Evolutionary conservation across 1,139 yeast species (phyloP), one percentile per base, ranked within the genome.

Genomic region (Meyerozyma guilliermondii): DNA sequence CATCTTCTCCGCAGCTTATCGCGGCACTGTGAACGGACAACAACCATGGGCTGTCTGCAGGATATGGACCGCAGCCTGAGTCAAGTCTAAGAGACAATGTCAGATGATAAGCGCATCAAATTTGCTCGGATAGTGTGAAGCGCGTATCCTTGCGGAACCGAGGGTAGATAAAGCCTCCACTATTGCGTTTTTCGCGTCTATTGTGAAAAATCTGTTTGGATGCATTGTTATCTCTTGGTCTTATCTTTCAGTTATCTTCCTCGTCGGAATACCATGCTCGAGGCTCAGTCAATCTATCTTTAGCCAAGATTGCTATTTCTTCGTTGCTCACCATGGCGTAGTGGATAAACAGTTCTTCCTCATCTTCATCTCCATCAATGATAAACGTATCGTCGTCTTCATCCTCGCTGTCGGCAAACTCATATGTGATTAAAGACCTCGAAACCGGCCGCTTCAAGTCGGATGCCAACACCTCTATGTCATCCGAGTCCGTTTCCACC

Each of bases 351-450:
- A 33, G 36, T 7, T 42, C 49, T n/a, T 44, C 49, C 54, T 50
- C 54, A 35, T 49, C 58, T 9, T 50, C 56, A 14, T 41, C 43
- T 7, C 42, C 51, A 9, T 44, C 58, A 22, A 60, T 58, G 13
- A 59, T 36, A 44, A 52, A 61, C 10, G 66, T 60, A 41, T 57
- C 62, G 43, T 60, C 62, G 22, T 59, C 63, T 22, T 59, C 62
- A 26, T 60, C 63, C 6, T 54, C 50, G n/a, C 24, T 18, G n/a
- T 51, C 51, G 18, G 42, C 55, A 41, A 50, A 51, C 30, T 49
- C 53, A 39, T 49, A 52, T 6, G 48, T 42, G 5, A 45, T 23
- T 22, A 26, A 26, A 35, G 16, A 43, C 41, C n/a, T 44, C 39
- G 31, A 34, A 33, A 35, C 39, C 35, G 29, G 28, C 39, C 34